A percentile compares a stretch with the other conserved stretches of the same genome.
phyloP scores from a whole-genome alignment of 2,329 filamentous ascomycete species.

The Parastagonospora nodorum region DNA sequence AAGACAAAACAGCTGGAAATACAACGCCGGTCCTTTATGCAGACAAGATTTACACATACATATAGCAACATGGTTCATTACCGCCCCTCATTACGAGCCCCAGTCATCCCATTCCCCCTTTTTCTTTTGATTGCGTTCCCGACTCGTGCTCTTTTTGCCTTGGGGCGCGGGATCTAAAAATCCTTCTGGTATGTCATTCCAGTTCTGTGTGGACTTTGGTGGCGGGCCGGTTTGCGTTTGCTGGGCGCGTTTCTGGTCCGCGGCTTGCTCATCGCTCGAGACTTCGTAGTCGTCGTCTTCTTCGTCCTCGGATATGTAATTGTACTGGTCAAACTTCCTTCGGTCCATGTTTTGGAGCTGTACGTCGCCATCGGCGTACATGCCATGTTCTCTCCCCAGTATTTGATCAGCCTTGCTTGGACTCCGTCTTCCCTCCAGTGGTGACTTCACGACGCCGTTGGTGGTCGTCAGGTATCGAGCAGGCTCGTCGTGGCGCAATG shows the following conservation, averaged over 20 bases:
- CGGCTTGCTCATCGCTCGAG: conserved; percentile 38
- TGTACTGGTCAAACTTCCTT: conserved; percentile 43
- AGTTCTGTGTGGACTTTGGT: conserved; percentile 43
- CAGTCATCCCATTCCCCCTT: conserved; percentile 41
- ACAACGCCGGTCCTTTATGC: conserved; percentile 10
- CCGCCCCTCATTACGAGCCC: conserved; percentile 3
- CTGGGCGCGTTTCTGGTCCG: conserved; percentile 24
- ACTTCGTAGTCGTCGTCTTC: conserved; percentile 46
- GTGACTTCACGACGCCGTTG: conserved; percentile 38
- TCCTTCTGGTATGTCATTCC: conserved; percentile 57
- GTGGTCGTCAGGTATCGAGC: conserved; percentile 42
- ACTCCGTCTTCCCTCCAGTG: conserved; percentile 42
- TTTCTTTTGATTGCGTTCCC: conserved; percentile 32
- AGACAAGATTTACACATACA: conserved; percentile 19
- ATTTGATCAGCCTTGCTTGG: conserved; percentile 50
- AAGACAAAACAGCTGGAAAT: conserved; percentile 1
- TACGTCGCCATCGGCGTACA: conserved; percentile 45
- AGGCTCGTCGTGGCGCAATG: conserved; percentile 30
- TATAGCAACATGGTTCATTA: conserved; percentile 17
- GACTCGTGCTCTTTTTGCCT: conserved; percentile 33
- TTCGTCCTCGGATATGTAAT: conserved; percentile 44
- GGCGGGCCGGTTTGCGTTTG: conserved; percentile 14
- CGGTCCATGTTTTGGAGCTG: conserved; percentile 50
- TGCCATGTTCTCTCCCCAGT: conserved; percentile 44
- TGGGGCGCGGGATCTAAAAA: conserved; percentile 41